Evolutionary conservation across 257 asterid genomes (phyloP), one percentile per base, ranked within the genome.

Genomic region (Fraxinus excelsior): DNA sequence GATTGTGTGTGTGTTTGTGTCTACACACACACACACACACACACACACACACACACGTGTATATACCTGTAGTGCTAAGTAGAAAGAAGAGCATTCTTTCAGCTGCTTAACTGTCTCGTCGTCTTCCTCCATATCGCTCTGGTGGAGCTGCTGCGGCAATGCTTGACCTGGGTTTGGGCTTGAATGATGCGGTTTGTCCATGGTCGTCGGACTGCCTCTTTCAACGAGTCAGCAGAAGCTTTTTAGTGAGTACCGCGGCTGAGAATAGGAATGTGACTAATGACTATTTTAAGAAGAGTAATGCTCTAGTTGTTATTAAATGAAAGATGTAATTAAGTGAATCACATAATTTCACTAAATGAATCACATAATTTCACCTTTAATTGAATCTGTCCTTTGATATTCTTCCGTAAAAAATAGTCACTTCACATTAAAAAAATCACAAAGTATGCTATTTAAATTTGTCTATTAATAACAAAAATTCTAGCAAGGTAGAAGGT

Each of bases 51-150:
- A 49, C n/a, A 44, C n/a, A 75, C 13, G 2, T 0, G 16, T 66
- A 49, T 32, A 29, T 53, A 92, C 97, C 90, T 91, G 98, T 74
- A 93, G 85, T 51, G 89, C 77, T 76, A 93, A 60, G 90, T 93
- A 90, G 80, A 85, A 14, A 66, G 93, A 84, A 71, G 96, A 91
- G 82, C 97, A 93, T 60, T 93, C 91, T 64, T 82, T 82, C 56
- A 93, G 94, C 90, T 90, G 97, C 87, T 93, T 91, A 37, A 90
- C 86, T 44, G 86, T 83, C 65, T 89, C 90, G 64, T 92, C 97
- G 2, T 89, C 92, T 82, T 89, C 92, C 29, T 91, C 92, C 4
- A 90, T 90, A 21, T 89, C 89, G 65, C 28, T 75, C 72, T 82
- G 89, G 81, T 89, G 97, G 71, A 77, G 82, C 31, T 60, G 79